Evolutionary conservation across 805 yeast species (phyloP), one percentile per base, ranked within the genome.

Genomic region (Yarrowia yakushimensis): DNA sequence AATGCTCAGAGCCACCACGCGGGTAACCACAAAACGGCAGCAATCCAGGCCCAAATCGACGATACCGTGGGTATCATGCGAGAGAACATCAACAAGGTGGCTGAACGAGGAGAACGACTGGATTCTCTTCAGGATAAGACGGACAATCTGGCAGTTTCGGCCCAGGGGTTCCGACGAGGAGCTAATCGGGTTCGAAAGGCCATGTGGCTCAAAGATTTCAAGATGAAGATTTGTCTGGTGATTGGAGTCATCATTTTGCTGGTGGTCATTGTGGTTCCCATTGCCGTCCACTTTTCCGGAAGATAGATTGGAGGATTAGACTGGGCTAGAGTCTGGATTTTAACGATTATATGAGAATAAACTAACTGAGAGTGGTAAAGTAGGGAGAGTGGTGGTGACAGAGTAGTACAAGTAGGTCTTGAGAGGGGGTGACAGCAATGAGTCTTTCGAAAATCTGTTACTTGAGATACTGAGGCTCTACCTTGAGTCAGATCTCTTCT

Each of bases 131-230:
- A 92, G 71, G 94, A 89, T 73, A 89, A 91, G 73, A 94, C 98
- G 4, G 96, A 91, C 71, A 90, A 88, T 73, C 82, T 93, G 69
- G 96, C 96, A 41, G 90, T 86, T 46, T 84, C 90, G 48, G 98
- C 99, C 7, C 93, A 90, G 69, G 94, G 96, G 37, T 93, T 94
- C 79, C 89, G 96, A 74, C 84, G 96, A 73, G 96, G 97, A 43
- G 98, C 99, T 63, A 93, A 92, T 78, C 86, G 96, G 70, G 97
- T 93, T 45, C 88, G 99, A 77, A 93, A 92, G 76, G 96, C 91
- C 72, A 93, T 93, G 97, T 93, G 98, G 98, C 88, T 96, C 88
- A 93, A 94, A 76, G 97, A 93, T 74, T 82, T 94, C 84, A 94
- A 94, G 79, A 88, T 94, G 93, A 87, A 96, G 76, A 78, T 92